Evolutionary conservation across 768 basidiomycete species (phyloP), one percentile per base, ranked within the genome.

Genomic region (Vishniacozyma victoriae): DNA sequence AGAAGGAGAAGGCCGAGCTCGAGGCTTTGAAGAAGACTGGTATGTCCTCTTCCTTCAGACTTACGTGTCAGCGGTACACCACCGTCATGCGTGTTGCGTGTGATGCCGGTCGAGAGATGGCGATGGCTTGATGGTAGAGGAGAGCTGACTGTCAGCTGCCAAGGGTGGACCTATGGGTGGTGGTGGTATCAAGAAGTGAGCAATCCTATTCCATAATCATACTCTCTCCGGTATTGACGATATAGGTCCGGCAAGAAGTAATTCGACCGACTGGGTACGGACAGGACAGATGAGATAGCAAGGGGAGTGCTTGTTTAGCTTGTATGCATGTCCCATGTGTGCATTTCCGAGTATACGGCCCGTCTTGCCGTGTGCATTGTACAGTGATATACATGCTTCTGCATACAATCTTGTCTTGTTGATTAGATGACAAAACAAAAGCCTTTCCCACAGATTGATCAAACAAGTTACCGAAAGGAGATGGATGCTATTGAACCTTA

Each of bases 151-250:
- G n/a, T 9, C 40, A 55, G 58, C 58, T 38, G 55, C 42, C 27
- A 33, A 52, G 25, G 59, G 59, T 36, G 64, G 64, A 16, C 64
- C 62, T 7, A 56, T 67, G 58, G 58, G 56, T 40, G 62, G 64
- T 19, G 53, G 46, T 3, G 64, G 64, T 49, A 63, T 67, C 59
- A 67, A 67, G 53, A 67, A 67, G 64, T 67, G 39, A 48, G 64
- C 56, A 24, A 4, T 22, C 27, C 50, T 1, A 16, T 6, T 4
- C 19, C 3, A 25, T 9, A 9, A 22, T 33, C 36, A 15, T 27
- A 18, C 13, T 14, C 27, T 42, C 5, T 35, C 38, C 26, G 13
- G 9, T 12, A 11, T 5, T 27, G 27, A 33, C 16, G 19, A 12
- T 18, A 16, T 35, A 63, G 61, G 39, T 63, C 61, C 14, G 57